Conservation (phyloP, 1,284 basidiomycete species). For the Moesziomyces sp. region DNA sequence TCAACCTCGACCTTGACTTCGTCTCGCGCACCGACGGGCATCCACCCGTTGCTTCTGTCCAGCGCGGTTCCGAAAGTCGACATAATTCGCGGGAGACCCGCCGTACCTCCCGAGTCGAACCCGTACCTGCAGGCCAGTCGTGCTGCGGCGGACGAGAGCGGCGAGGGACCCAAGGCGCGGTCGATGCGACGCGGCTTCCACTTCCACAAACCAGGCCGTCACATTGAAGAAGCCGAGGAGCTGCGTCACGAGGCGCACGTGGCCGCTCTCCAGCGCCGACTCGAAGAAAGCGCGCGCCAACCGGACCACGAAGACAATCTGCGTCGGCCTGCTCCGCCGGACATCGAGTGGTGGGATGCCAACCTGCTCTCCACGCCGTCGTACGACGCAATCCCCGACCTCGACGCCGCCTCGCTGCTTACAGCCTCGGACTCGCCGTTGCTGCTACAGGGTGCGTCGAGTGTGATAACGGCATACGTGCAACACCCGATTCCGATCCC, state of each 20-base stretch:
- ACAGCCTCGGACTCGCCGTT: slow-evolving; percentile 15
- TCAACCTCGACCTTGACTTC: background rate
- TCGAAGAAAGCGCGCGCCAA: slow-evolving; percentile 89
- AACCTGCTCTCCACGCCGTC: slow-evolving; percentile 81
- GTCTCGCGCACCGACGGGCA: slow-evolving; percentile 46
- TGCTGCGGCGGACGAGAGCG: slow-evolving; percentile 13
- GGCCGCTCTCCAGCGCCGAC: slow-evolving; percentile 89
- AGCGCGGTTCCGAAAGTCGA: background rate
- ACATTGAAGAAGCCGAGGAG: slow-evolving; percentile 62
- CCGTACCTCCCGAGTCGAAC: slow-evolving; percentile 29
- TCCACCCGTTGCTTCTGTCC: slow-evolving; percentile 58
- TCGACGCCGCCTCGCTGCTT: slow-evolving; percentile 70
- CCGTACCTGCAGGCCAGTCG: slow-evolving; percentile 54
- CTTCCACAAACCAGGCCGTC: slow-evolving; percentile 63
- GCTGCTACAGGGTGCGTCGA: slow-evolving; percentile 70
- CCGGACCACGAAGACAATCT: slow-evolving; percentile 85
- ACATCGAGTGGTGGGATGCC: slow-evolving; percentile 96
- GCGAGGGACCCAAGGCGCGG: slow-evolving; percentile 35
- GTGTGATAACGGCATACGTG: slow-evolving; percentile 88
- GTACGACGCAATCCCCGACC: slow-evolving; percentile 75
- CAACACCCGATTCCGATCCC: slow-evolving; percentile 98
- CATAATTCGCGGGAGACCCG: too few relatives aligned
- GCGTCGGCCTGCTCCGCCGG: slow-evolving; percentile 84
- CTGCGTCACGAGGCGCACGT: slow-evolving; percentile 74
- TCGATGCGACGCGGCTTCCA: slow-evolving; percentile 59